Evolutionary conservation across 345 rosid genomes (phyloP).

Genomic region (Hypericum androsaemum): DNA sequence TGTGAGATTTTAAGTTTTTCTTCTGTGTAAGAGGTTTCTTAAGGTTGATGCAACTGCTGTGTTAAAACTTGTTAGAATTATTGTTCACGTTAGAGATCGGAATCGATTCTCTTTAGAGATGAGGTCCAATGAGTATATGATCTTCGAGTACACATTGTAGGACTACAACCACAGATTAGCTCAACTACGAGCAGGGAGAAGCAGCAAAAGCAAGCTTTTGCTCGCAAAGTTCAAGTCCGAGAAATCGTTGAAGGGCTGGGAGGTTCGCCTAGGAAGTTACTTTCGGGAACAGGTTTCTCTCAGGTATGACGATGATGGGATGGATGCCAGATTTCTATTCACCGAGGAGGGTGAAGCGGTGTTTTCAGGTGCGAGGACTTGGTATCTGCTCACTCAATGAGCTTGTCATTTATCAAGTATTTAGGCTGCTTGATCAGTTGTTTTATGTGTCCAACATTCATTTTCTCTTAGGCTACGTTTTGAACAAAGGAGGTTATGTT

Average conservation of each 20-base stretch:
- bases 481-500: conserved; percentile 83
- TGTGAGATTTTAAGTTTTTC: too few species aligned
- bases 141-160: conserved; percentile 21
- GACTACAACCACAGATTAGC: conserved; percentile 82
- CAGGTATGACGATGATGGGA: conserved; percentile 87
- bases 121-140: not conserved
- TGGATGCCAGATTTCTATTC: conserved; percentile 88
- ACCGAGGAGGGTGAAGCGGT: conserved; percentile 75
- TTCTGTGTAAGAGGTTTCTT: too few species aligned
- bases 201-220: conserved; percentile 94
- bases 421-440: conserved; percentile 1
- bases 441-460: conserved; percentile 8
- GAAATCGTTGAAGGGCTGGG: conserved; percentile 70
- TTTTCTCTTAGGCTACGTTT: conserved; percentile 61
- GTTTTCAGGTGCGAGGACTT: conserved; percentile 56
- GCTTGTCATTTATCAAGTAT: not conserved
- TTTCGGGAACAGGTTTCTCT: conserved; percentile 74
- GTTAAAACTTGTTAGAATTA: too few species aligned
- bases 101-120: not conserved
- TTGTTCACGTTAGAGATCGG: too few species aligned
- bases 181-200: conserved; percentile 77
- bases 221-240: conserved; percentile 69
- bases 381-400: not conserved
- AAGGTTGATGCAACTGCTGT: too few species aligned
- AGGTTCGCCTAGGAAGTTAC: conserved; percentile 80